Evolutionary conservation across 2,329 filamentous ascomycete genomes (phyloP).

Genomic region (Arthrobotrys iridis): DNA sequence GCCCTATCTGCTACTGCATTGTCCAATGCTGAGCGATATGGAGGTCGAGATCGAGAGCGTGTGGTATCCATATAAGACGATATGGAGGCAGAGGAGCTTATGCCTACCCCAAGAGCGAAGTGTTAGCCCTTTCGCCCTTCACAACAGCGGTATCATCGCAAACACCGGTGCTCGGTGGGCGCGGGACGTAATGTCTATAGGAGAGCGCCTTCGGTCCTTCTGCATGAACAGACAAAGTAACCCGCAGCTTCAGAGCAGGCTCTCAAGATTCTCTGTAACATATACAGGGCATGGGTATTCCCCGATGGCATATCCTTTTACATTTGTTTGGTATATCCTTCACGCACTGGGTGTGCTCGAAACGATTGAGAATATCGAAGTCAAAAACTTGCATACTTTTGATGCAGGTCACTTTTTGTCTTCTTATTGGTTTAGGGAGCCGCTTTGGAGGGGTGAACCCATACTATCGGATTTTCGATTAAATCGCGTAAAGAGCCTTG

Average conservation of each 20-base stretch:
- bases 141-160: neutral
- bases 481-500: neutral
- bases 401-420: neutral
- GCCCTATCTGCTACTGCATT: constrained; percentile 3
- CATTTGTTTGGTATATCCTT: neutral
- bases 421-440: neutral
- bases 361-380: neutral
- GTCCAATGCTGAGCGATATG: neutral
- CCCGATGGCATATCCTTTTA: neutral
- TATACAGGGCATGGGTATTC: neutral
- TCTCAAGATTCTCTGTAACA: constrained; percentile 3
- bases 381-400: neutral
- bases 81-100: too few species aligned
- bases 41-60: neutral
- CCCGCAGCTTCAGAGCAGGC: neutral
- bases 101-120: neutral
- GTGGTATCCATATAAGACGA: neutral
- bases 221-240: neutral
- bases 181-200: too few species aligned
- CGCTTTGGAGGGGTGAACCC: neutral
- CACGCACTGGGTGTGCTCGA: neutral
- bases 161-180: neutral
- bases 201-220: neutral
- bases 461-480: neutral
- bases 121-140: neutral